phyloP scores from a whole-genome alignment of 2,329 filamentous ascomycete species.

The Xylaria arbuscula region DNA sequence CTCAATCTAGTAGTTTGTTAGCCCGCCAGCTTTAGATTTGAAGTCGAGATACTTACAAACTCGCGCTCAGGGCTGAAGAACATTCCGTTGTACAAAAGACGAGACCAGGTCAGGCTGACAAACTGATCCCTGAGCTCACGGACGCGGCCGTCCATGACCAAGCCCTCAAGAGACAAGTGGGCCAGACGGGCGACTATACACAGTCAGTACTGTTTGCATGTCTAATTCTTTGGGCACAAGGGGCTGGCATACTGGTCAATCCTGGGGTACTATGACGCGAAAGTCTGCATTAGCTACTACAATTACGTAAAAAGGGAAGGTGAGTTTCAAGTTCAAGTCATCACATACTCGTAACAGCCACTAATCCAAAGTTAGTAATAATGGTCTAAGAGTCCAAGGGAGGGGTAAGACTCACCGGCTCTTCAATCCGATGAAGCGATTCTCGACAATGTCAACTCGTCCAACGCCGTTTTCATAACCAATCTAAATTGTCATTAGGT shows the following conservation, averaged over 20 bases:
- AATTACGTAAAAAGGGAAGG: too few species aligned
- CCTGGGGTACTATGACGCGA: slow-evolving; percentile 62
- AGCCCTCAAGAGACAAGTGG: slow-evolving; percentile 64
- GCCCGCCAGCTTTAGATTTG: slow-evolving; percentile 50
- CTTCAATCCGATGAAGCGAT: slow-evolving; percentile 8
- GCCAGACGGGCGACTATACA: slow-evolving; percentile 48
- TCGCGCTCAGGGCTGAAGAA: slow-evolving; percentile 60
- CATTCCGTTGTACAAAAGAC: slow-evolving; percentile 59
- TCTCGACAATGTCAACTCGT: slow-evolving; percentile 79
- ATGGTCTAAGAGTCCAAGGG: too few species aligned
- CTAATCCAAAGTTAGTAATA: too few species aligned
- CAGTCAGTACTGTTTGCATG: too few species aligned
- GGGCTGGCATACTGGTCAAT: slow-evolving; percentile 48
- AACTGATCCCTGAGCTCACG: slow-evolving; percentile 63
- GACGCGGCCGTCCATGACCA: slow-evolving; percentile 69
- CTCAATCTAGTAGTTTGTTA: too few species aligned
- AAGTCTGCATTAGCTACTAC: too few species aligned
- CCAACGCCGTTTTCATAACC: slow-evolving; percentile 67
- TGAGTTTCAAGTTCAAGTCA: background rate
- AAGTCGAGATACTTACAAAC: slow-evolving; percentile 51
- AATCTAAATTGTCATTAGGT: too few species aligned
- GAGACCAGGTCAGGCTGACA: slow-evolving; percentile 64
- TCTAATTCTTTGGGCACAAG: too few species aligned
- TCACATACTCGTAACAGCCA: slow-evolving; percentile 73
- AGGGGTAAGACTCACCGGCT: too few species aligned